Evolutionary conservation across 1,139 yeast genomes (phyloP).

Genomic region (Taphrina pruni): DNA sequence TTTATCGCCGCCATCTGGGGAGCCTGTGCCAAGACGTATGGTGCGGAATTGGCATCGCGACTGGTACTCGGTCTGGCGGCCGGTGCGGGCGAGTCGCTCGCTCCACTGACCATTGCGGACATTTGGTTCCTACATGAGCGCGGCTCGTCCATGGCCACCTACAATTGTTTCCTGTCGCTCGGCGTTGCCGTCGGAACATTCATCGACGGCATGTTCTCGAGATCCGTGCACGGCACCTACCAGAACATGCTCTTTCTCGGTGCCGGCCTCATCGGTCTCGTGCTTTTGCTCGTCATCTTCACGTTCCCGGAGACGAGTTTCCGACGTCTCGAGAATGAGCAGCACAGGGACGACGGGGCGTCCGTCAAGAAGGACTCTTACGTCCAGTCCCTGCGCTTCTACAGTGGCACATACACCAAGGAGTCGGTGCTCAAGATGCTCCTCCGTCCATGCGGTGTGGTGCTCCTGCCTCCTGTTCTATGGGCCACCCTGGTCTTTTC

Average conservation of each 20-base stretch:
- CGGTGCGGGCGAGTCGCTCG: slow-evolving; percentile 4
- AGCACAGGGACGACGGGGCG: not conserved
- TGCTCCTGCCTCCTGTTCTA: slow-evolving; percentile 1
- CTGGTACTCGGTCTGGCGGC: not conserved
- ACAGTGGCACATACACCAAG: not conserved
- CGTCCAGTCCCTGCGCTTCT: not conserved
- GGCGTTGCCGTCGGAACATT: not conserved
- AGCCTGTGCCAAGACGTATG: slow-evolving; percentile 13
- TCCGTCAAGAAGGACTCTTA: slow-evolving; percentile 3
- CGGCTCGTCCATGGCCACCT: slow-evolving; percentile 1
- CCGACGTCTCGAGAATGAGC: not conserved
- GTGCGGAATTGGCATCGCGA: slow-evolving; percentile 5
- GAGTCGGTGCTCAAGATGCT: slow-evolving; percentile 12
- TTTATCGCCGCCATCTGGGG: slow-evolving; percentile 3
- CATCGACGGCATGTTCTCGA: not conserved
- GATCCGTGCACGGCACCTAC: not conserved
- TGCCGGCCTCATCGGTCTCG: not conserved
- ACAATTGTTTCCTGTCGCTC: not conserved
- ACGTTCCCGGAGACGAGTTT: slow-evolving; percentile 7
- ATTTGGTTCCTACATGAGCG: slow-evolving; percentile 13
- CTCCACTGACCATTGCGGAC: slow-evolving; percentile 2
- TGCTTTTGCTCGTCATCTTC: slow-evolving; percentile 1
- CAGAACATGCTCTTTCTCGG: slow-evolving; percentile 2
- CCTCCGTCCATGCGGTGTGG: not conserved
- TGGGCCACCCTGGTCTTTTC: not conserved